Evolutionary conservation across 805 yeast genomes (phyloP).

Genomic region (Metschnikowia drakensbergensis): DNA sequence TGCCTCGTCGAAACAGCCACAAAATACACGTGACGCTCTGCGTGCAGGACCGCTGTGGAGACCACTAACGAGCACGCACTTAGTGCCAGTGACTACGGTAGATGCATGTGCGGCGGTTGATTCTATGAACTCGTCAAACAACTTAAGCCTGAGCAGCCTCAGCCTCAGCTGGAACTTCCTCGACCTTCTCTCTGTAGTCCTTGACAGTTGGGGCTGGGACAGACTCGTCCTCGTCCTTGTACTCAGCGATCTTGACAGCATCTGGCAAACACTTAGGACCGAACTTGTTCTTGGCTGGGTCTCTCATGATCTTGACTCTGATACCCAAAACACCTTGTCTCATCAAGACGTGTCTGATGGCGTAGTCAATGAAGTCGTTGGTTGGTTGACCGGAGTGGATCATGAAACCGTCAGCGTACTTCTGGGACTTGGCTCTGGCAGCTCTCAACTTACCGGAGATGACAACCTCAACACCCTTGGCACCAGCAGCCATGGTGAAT

Average conservation of each 20-base stretch:
- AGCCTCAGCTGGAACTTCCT: slow-evolving; percentile 22
- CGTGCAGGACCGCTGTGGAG: too few species aligned
- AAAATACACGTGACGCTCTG: too few species aligned
- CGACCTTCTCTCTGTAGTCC: slow-evolving; percentile 53
- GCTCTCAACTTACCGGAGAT: slow-evolving; percentile 99
- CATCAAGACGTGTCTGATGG: slow-evolving; percentile 98
- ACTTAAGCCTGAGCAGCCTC: slow-evolving; percentile 16
- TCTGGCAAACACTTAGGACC: slow-evolving; percentile 96
- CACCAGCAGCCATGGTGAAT: slow-evolving; percentile 99
- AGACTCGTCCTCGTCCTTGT: slow-evolving; percentile 84
- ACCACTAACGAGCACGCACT: not conserved
- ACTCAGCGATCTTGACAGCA: slow-evolving; percentile 86
- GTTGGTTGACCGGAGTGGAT: slow-evolving; percentile 99
- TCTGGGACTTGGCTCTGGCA: slow-evolving; percentile 99
- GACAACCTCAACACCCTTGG: slow-evolving; percentile 99
- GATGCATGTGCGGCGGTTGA: not conserved
- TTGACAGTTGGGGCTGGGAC: slow-evolving; percentile 79
- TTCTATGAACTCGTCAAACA: slow-evolving; percentile 1
- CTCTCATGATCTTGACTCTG: slow-evolving; percentile 99
- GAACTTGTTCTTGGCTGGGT: slow-evolving; percentile 70
- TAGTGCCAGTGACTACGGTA: not conserved
- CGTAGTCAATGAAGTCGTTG: slow-evolving; percentile 95
- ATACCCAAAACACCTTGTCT: slow-evolving; percentile 99
- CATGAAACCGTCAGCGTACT: slow-evolving; percentile 99
- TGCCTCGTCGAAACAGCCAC: too few species aligned